These are phyloP conservation scores for Ustilago loliicola DNA, from an alignment of 1,284 basidiomycete species.

Conservation along the genomic window DNA sequence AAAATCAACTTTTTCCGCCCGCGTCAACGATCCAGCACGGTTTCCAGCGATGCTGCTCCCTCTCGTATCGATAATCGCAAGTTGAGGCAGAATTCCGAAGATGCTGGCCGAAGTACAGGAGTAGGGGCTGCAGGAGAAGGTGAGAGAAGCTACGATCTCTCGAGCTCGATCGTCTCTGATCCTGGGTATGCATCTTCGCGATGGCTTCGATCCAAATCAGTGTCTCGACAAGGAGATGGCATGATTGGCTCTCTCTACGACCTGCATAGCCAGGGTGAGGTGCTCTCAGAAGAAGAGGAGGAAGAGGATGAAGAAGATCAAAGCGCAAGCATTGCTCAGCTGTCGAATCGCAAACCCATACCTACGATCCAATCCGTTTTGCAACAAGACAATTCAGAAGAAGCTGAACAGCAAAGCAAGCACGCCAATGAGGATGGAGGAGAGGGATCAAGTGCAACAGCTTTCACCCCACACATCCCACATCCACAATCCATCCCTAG, in stretches of 20 bases:
- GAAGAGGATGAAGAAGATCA: constrained; percentile 21
- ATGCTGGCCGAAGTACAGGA: background rate
- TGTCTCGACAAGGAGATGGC: constrained; percentile 17
- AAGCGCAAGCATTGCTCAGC: background rate
- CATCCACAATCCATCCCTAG: constrained; percentile 15
- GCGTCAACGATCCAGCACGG: constrained; percentile 35
- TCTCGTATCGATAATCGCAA: background rate
- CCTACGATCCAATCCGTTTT: constrained; percentile 39
- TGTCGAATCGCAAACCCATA: background rate
- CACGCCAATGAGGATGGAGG: background rate
- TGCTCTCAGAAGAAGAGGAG: constrained; percentile 50
- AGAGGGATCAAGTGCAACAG: background rate
- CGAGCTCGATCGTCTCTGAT: constrained; percentile 50
- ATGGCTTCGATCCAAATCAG: constrained; percentile 23
- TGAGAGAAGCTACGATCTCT: constrained; percentile 19
- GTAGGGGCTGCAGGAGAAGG: background rate
- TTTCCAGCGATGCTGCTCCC: constrained; percentile 13
- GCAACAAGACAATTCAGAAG: background rate
- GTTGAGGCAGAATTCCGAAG: constrained; percentile 14
- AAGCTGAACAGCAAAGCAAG: background rate
- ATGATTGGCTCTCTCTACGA: constrained; percentile 36
- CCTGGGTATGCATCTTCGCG: constrained; percentile 26
- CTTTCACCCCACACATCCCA: constrained; percentile 37
- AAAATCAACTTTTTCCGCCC: constrained; percentile 25
- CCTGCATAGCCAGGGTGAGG: constrained; percentile 32